A percentile compares a stretch with the other conserved stretches of the same genome.
Evolutionary conservation across 768 basidiomycete species (phyloP).

Genomic region (Kwoniella bestiolae): DNA sequence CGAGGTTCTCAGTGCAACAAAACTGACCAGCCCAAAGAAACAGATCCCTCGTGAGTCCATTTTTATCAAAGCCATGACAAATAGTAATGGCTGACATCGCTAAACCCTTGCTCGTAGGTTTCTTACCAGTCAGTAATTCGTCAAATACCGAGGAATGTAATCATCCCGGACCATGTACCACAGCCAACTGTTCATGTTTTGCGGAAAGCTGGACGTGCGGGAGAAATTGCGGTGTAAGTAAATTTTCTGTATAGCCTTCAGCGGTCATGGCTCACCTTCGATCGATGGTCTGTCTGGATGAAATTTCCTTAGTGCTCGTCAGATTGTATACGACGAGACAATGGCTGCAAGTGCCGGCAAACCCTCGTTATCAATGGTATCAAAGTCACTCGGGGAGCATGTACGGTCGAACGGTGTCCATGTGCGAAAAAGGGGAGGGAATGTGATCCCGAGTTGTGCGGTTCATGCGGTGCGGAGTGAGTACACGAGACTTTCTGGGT

Average conservation of each 20-base stretch:
- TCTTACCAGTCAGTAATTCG: background rate
- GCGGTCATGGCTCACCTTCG: background rate
- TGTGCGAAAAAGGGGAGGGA: slow-evolving; percentile 6
- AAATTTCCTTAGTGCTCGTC: slow-evolving; percentile 3
- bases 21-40: background rate
- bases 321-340: slow-evolving; percentile 6
- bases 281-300: background rate
- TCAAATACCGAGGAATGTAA: slow-evolving; percentile 6
- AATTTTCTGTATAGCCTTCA: background rate
- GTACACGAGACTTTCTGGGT: background rate
- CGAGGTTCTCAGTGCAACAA: background rate
- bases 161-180: slow-evolving; percentile 15
- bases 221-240: slow-evolving; percentile 24
- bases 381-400: background rate
- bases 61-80: too few species aligned
- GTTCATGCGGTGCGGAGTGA: slow-evolving; percentile 20
- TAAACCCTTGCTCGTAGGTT: background rate
- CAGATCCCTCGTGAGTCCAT: too few species aligned
- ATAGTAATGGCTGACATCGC: background rate
- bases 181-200: slow-evolving; percentile 8
- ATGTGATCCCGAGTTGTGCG: slow-evolving; percentile 24
- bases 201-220: slow-evolving; percentile 12
- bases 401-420: slow-evolving; percentile 6
- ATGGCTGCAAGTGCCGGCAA: slow-evolving; percentile 8
- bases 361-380: background rate